These are phyloP conservation scores for Anthostomella pinea DNA, from an alignment of 2,329 filamentous ascomycete species.

Conservation along the genomic window DNA sequence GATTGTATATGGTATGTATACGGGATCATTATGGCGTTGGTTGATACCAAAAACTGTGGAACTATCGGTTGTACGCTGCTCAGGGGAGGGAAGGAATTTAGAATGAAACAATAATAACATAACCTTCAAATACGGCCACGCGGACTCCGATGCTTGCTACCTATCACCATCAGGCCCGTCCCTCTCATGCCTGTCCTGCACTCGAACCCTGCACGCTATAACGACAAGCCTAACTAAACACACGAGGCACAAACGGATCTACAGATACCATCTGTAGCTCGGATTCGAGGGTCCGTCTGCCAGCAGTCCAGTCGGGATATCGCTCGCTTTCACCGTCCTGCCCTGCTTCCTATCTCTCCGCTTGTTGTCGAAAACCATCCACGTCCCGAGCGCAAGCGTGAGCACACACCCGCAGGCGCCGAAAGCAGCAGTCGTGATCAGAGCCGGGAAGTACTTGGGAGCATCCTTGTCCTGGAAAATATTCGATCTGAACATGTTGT, in stretches of 20 bases:
- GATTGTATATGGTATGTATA: background rate
- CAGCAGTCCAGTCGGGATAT: conserved; percentile 6
- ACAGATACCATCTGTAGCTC: conserved; percentile 5
- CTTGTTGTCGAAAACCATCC: conserved; percentile 63
- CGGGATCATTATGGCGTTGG: background rate
- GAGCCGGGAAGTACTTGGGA: conserved; percentile 63
- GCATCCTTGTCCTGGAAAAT: conserved; percentile 63
- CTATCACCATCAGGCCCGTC: no score
- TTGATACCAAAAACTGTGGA: no score
- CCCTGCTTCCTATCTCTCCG: conserved; percentile 44
- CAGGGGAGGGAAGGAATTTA: no score
- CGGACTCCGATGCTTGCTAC: no score
- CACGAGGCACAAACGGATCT: no score
- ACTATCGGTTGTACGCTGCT: no score
- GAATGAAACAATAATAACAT: no score
- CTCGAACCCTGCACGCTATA: no score
- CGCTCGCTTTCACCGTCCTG: conserved; percentile 3
- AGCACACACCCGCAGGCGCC: conserved; percentile 56
- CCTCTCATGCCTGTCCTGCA: no score
- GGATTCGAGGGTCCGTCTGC: conserved; percentile 5
- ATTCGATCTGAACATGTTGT: conserved; percentile 44
- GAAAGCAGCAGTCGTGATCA: conserved; percentile 62
- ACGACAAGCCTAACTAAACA: no score
- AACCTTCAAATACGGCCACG: no score
- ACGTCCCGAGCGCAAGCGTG: conserved; percentile 52